A percentile compares a stretch with the other conserved stretches of the same genome.
Conservation (phyloP, 164 flowering plant species). For the Hamamelis virginiana region DNA sequence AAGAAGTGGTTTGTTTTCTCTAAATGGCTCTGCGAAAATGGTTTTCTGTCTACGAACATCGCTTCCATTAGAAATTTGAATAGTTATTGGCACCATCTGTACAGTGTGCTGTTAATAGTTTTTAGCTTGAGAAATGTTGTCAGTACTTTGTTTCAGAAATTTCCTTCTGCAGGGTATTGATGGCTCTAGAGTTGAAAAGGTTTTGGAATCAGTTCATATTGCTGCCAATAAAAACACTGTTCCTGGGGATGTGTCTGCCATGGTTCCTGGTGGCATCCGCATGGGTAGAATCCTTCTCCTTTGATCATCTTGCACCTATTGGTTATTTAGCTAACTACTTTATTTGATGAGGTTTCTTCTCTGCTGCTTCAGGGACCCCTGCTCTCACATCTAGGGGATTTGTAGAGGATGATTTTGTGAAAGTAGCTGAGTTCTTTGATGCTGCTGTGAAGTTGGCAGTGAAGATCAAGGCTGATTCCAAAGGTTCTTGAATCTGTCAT, state of each 20-base stretch:
- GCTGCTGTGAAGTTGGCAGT: conserved; percentile 79
- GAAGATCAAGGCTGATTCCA: conserved; percentile 74
- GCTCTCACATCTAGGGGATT: conserved; percentile 99
- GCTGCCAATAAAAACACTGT: conserved; percentile 99
- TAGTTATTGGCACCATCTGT: neutral
- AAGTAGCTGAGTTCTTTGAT: conserved; percentile 91
- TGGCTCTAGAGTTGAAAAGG: conserved; percentile 98
- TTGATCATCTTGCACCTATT: neutral
- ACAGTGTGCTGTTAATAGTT: neutral
- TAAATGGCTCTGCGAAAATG: no score
- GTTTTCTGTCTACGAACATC: no score
- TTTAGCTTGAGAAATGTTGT: neutral
- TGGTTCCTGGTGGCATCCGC: conserved; percentile 99
- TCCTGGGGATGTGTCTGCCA: conserved; percentile 75
- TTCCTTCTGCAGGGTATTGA: conserved; percentile 74
- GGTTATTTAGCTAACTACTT: neutral
- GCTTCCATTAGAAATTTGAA: neutral
- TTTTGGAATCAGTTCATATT: conserved; percentile 91
- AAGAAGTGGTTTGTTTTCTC: no score
- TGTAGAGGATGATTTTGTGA: conserved; percentile 85
- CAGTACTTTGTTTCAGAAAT: neutral
- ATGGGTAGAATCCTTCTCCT: conserved; percentile 63
- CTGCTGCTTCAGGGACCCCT: conserved; percentile 75
- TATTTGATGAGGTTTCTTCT: conserved; percentile 5
- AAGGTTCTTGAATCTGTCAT: conserved; percentile 43